Conservation (phyloP, 768 basidiomycete species). For the Agrocybe praecox region DNA sequence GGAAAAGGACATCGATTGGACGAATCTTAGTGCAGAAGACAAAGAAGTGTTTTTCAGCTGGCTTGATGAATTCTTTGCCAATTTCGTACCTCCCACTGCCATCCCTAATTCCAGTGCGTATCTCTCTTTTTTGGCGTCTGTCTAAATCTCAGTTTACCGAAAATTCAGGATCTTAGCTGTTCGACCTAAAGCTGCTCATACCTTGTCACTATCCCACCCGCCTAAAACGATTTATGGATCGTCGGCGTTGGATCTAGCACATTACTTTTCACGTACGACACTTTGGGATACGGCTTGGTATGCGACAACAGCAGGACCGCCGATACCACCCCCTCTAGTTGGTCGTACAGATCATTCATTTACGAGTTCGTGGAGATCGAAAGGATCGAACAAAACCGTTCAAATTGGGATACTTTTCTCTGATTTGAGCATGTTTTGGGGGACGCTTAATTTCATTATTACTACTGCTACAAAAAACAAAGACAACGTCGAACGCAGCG, state of each 20-base stretch:
- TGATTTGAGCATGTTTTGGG: constrained; percentile 55
- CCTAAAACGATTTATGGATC: constrained; percentile 23
- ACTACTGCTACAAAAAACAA: too few relatives aligned
- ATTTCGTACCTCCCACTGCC: constrained; percentile 26
- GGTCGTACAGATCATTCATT: constrained; percentile 26
- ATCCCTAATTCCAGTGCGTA: constrained; percentile 22
- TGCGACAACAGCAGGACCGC: constrained; percentile 24
- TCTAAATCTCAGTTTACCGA: background rate
- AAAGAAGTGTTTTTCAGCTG: constrained; percentile 75
- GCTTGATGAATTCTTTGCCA: constrained; percentile 81
- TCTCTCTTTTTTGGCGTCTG: background rate
- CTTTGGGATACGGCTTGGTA: constrained; percentile 48
- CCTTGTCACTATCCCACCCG: constrained; percentile 24
- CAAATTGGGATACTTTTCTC: constrained; percentile 43
- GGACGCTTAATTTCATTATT: constrained; percentile 41
- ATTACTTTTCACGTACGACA: constrained; percentile 43
- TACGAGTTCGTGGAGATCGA: constrained; percentile 28
- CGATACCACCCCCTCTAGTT: constrained; percentile 33
- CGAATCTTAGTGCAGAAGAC: constrained; percentile 64
- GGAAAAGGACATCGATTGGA: constrained; percentile 59
- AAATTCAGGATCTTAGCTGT: background rate
- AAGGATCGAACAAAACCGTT: constrained; percentile 30
- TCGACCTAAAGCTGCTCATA: constrained; percentile 24
- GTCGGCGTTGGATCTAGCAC: constrained; percentile 42
- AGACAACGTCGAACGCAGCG: constrained; percentile 32